These are phyloP conservation scores for Colletotrichum plurivorum DNA, from an alignment of 2,329 filamentous ascomycete species.

Conservation along the genomic window DNA sequence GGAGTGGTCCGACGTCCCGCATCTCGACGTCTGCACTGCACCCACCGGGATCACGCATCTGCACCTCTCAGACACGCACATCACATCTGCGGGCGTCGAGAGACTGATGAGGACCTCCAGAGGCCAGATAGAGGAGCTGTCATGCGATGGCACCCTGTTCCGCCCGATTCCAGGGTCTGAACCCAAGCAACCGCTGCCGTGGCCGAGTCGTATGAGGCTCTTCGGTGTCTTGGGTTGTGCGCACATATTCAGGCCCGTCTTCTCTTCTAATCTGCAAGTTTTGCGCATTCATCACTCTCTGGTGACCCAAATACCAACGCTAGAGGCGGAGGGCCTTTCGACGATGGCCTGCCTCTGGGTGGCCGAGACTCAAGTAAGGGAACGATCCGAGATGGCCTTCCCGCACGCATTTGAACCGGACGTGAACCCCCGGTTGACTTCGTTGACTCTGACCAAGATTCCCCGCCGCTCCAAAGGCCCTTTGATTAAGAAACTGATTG, in stretches of 20 bases:
- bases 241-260: slow-evolving; percentile 65
- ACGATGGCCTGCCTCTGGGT: slow-evolving; percentile 54
- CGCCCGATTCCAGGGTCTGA: slow-evolving; percentile 15
- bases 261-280: slow-evolving; percentile 66
- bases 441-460: slow-evolving; percentile 67
- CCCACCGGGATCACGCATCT: slow-evolving; percentile 66
- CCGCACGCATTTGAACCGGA: slow-evolving; percentile 66
- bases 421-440: slow-evolving; percentile 68
- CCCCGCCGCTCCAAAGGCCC: slow-evolving; percentile 68
- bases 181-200: slow-evolving; percentile 40
- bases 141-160: slow-evolving; percentile 60
- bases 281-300: slow-evolving; percentile 73
- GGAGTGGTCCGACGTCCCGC: slow-evolving; percentile 30
- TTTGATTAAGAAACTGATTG: slow-evolving; percentile 61
- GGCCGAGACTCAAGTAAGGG: slow-evolving; percentile 61
- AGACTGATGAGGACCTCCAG: slow-evolving; percentile 58
- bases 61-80: slow-evolving; percentile 63
- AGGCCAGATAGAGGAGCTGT: slow-evolving; percentile 66
- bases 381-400: slow-evolving; percentile 61
- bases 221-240: slow-evolving; percentile 60
- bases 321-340: slow-evolving; percentile 56
- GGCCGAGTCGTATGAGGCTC: slow-evolving; percentile 51
- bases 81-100: slow-evolving; percentile 61
- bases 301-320: slow-evolving; percentile 67
- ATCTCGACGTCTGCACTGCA: slow-evolving; percentile 44